phyloP scores from a whole-genome alignment of 345 rosid genomes.

The Syzygium jambos region DNA sequence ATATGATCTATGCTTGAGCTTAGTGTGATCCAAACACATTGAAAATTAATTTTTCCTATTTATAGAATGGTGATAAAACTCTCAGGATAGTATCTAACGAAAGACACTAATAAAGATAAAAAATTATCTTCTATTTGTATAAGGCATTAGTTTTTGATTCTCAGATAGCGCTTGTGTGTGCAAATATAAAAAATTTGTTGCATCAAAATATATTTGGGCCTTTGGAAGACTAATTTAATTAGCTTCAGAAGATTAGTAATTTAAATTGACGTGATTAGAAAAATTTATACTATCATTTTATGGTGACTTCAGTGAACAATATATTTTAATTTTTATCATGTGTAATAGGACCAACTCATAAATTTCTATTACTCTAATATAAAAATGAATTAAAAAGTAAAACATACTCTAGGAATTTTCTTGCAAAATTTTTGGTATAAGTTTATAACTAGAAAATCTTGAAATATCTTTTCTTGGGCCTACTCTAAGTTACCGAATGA shows the following conservation, averaged over 20 bases:
- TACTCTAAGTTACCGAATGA: not conserved
- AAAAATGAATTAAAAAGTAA: not conserved
- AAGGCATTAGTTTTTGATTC: not conserved
- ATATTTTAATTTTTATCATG: not conserved
- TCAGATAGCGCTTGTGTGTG: not conserved
- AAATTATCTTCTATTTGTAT: not conserved
- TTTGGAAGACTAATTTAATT: not conserved
- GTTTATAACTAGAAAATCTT: not conserved
- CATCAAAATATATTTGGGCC: not conserved
- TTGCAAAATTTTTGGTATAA: not conserved
- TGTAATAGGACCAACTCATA: not conserved
- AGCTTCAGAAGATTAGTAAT: not conserved
- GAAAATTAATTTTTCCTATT: not conserved
- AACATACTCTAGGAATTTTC: not conserved
- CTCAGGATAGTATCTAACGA: not conserved
- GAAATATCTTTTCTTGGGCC: not conserved
- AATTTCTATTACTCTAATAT: not conserved
- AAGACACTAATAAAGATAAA: not conserved
- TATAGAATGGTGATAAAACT: not conserved
- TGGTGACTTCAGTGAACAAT: not conserved
- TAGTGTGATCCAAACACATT: not conserved
- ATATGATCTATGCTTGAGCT: not conserved
- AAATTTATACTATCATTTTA: not conserved
- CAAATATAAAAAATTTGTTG: not conserved
- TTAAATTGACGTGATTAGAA: not conserved